phyloP scores from a whole-genome alignment of 2,329 filamentous ascomycete genomes.

The Thielaviopsis euricoi region DNA sequence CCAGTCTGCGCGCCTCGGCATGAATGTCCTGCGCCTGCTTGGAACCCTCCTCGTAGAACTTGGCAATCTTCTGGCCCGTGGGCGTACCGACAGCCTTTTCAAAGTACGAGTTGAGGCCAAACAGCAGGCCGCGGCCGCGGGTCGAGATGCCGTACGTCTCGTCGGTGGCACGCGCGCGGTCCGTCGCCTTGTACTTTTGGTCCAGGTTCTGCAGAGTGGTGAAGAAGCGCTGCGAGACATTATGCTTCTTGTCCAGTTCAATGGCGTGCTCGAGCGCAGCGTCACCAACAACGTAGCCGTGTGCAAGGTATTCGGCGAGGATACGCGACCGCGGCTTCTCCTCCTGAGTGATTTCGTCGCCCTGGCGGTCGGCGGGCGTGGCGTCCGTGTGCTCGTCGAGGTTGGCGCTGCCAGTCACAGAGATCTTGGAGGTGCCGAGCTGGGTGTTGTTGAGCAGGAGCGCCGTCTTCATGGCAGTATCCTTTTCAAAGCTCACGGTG shows the following conservation, averaged over 20 bases:
- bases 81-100: slow-evolving; percentile 81
- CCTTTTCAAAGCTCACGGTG: slow-evolving; percentile 91
- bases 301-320: slow-evolving; percentile 87
- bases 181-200: slow-evolving; percentile 69
- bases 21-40: slow-evolving; percentile 93
- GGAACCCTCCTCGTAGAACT: slow-evolving; percentile 72
- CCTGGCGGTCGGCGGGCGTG: slow-evolving; percentile 3
- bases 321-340: slow-evolving; percentile 93
- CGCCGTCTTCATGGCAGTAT: slow-evolving; percentile 90
- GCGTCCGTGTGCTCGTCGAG: slow-evolving; percentile 44
- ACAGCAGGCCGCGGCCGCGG: slow-evolving; percentile 47
- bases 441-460: slow-evolving; percentile 94
- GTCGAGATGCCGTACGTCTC: slow-evolving; percentile 66
- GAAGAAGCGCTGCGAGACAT: slow-evolving; percentile 67
- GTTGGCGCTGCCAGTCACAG: slow-evolving; percentile 48
- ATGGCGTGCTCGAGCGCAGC: slow-evolving; percentile 67
- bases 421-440: slow-evolving; percentile 73
- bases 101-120: slow-evolving; percentile 72
- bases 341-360: slow-evolving; percentile 70
- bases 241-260: slow-evolving; percentile 77
- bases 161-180: slow-evolving; percentile 73
- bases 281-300: slow-evolving; percentile 73
- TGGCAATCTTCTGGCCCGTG: slow-evolving; percentile 71
- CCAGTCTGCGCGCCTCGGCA: slow-evolving; percentile 72
- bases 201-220: slow-evolving; percentile 62